Base-by-base conservation (phyloP, 2,329 filamentous ascomycete species). In the Chrysoporthe deuterocubensis region DNA sequence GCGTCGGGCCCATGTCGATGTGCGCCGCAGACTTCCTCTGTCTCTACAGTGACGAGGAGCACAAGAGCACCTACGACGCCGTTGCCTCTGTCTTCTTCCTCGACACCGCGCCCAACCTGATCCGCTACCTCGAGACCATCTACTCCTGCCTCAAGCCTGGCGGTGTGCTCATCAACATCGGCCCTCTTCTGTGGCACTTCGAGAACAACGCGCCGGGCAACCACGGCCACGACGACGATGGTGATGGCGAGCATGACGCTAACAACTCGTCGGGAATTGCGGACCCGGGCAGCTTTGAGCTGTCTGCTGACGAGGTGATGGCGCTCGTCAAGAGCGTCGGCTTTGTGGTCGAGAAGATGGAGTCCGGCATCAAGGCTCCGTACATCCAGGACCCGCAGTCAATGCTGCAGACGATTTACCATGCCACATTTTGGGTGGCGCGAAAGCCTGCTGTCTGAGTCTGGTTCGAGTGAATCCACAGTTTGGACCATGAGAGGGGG, bases 41-140 rank as follows among this genome's bases (percentile, higher is more conserved):
- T n/a, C 79, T 94, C 0, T 99, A 99, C 77, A 86, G 84, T 37
- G 84, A 90, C 67, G 82, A 86, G 1, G 85, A 86, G 0, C 87
- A 92, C 73, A 78, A 80, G 9, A 84, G 84, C 0, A 74, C 78
- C 0, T 98, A 94, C 77, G 90, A 97, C 74, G 94, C 91, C 1
- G 93, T 98, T 1, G 89, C 92, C 0, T 93, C 92, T 2, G 92
- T 97, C 13, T 99, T 98, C 81, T 99, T 99, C 81, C 90, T 99
- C 67, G 96, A 99, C 77, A 99, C 96, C 1, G 96, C 96, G 2
- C 94, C 95, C 1, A 98, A 99, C 76, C 78, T 97, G 43, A 91
- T 98, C 65, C 88, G 91, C 2, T 99, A 99, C 76, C 87, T 99
- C 44, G 90, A 97, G 76, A 90, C 94, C 1, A 92, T 98, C 65